phyloP scores from a whole-genome alignment of 2,329 filamentous ascomycete species.

The Amauroascus verrucosus region DNA sequence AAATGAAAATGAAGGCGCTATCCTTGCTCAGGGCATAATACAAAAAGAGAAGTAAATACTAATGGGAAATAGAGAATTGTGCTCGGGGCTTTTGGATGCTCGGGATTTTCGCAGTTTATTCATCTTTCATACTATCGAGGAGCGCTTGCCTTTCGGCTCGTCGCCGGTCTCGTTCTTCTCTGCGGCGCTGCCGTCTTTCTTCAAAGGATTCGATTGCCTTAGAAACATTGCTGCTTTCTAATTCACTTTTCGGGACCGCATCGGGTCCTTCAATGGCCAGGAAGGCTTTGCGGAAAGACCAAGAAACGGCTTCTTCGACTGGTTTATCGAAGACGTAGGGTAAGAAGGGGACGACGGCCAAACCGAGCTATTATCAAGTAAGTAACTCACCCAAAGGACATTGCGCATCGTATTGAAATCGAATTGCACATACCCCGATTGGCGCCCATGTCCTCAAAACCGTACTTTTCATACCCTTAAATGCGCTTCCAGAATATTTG shows the following conservation, averaged over 20 bases:
- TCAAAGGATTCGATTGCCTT: conserved; percentile 21
- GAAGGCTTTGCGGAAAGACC: conserved; percentile 76
- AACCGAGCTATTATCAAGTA: conserved; percentile 42
- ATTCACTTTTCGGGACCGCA: conserved; percentile 36
- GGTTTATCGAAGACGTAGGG: conserved; percentile 83
- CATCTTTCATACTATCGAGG: conserved; percentile 13
- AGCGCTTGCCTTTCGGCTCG: conserved; percentile 17
- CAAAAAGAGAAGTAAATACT: neutral
- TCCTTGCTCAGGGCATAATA: neutral
- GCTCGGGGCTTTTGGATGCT: neutral
- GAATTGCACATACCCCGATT: conserved; percentile 60
- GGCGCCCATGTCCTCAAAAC: conserved; percentile 74
- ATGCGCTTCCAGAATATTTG: conserved; percentile 71
- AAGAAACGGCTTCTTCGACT: conserved; percentile 85
- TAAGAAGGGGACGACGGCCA: conserved; percentile 69
- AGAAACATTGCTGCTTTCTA: conserved; percentile 1
- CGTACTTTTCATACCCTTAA: conserved; percentile 71
- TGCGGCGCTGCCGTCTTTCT: conserved; percentile 18
- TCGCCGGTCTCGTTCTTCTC: conserved; percentile 21
- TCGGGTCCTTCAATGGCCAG: conserved; percentile 57
- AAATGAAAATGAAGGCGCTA: neutral
- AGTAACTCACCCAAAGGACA: neutral
- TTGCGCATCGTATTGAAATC: neutral
- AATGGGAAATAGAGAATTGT: neutral
- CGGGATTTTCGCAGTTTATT: neutral